Percentiles rank a stretch among this genome's conserved stretches.
Conservation (phyloP, 164 flowering plant species). For the Chimonanthus praecox region DNA sequence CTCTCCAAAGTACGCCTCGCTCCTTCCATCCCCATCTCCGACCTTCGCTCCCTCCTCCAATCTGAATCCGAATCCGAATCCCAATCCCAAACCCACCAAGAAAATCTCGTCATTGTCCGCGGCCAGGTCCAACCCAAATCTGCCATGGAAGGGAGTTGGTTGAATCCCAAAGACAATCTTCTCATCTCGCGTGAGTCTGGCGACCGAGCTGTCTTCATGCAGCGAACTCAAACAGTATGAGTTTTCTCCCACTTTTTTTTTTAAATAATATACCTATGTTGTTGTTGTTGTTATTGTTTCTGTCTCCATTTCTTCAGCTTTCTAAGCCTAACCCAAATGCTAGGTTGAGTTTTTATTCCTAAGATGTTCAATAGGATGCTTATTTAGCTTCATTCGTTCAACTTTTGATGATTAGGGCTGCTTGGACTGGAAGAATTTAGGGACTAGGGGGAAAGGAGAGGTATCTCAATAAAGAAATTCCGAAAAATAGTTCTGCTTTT, state of each 20-base stretch:
- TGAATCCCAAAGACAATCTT: slow-evolving; percentile 22
- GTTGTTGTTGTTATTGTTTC: no score
- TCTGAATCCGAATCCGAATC: slow-evolving; percentile 15
- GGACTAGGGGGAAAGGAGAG: no score
- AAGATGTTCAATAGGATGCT: no score
- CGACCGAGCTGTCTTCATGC: slow-evolving; percentile 53
- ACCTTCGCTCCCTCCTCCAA: slow-evolving; percentile 50
- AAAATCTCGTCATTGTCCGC: slow-evolving; percentile 45
- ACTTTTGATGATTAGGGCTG: no score
- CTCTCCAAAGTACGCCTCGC: slow-evolving; percentile 44
- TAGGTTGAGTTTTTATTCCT: no score
- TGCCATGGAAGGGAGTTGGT: slow-evolving; percentile 43
- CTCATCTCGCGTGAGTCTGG: slow-evolving; percentile 57
- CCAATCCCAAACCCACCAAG: slow-evolving; percentile 8
- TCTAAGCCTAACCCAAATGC: no score
- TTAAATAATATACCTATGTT: no score
- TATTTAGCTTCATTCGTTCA: no score
- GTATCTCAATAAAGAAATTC: no score
- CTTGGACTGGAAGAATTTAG: no score
- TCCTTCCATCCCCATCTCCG: slow-evolving; percentile 44
- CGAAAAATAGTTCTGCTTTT: no score
- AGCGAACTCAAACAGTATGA: slow-evolving; percentile 56
- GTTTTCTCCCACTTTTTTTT: not conserved
- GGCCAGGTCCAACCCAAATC: slow-evolving; percentile 65
- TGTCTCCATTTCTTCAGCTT: no score